Evolutionary conservation across 305 asterid genomes (phyloP).

Genomic region (Euphrasia arctica): DNA sequence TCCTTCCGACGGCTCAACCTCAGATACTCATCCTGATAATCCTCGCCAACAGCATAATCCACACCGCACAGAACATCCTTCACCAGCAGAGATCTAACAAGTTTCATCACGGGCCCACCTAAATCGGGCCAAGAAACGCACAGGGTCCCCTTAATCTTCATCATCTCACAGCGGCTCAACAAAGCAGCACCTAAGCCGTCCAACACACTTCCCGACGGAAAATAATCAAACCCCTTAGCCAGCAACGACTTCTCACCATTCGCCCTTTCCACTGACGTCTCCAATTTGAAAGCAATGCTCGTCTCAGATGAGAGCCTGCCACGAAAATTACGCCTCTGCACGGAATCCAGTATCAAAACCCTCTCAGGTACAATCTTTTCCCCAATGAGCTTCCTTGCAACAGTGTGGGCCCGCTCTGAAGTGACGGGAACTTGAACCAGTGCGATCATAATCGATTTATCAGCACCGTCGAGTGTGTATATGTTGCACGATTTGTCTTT

Average conservation of each 20-base stretch:
- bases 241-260: conserved; percentile 33
- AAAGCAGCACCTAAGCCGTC: conserved; percentile 88
- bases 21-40: conserved; percentile 43
- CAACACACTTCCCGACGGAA: conserved; percentile 92
- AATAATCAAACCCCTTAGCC: conserved; percentile 55
- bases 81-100: conserved; percentile 56
- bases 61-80: conserved; percentile 50
- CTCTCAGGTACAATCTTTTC: conserved; percentile 58
- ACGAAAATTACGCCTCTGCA: conserved; percentile 67
- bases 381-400: conserved; percentile 73
- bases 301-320: conserved; percentile 84
- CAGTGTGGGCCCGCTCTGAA: conserved; percentile 75
- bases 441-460: conserved; percentile 46
- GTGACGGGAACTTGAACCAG: conserved; percentile 66
- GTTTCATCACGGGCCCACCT: conserved; percentile 53
- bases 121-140: conserved; percentile 85
- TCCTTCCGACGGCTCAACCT: conserved; percentile 51
- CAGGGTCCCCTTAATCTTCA: conserved; percentile 70
- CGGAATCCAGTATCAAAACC: conserved; percentile 78
- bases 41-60: conserved; percentile 34
- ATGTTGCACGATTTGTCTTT: conserved; percentile 84
- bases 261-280: conserved; percentile 63
- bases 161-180: conserved; percentile 68
- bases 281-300: conserved; percentile 68
- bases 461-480: conserved; percentile 52